Percentiles rank a stretch among this genome's conserved stretches.
phyloP scores from a whole-genome alignment of 352 stramenopile genomes.

The Halophytophthora polymorphica region DNA sequence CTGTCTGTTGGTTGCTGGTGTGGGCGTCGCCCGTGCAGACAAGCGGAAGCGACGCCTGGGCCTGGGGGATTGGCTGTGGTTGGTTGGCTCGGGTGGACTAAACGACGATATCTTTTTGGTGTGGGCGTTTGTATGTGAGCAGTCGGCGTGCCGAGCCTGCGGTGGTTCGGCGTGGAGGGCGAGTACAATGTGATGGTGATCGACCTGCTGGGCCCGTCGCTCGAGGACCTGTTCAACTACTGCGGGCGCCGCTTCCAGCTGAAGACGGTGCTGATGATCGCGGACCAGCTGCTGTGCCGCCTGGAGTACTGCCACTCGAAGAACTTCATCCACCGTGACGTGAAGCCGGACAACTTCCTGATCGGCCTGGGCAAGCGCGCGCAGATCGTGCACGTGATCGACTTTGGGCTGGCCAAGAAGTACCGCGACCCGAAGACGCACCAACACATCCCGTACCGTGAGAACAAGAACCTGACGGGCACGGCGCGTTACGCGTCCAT shows the following conservation, averaged over 20 bases:
- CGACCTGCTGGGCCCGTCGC: constrained; percentile 96
- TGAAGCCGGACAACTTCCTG: constrained; percentile 91
- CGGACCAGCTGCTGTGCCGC: constrained; percentile 82
- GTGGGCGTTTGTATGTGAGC: constrained; percentile 11
- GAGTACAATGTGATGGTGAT: constrained; percentile 99
- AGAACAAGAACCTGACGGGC: constrained; percentile 93
- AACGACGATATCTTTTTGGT: constrained; percentile 18
- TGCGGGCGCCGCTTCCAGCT: constrained; percentile 89
- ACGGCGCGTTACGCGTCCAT: constrained; percentile 98
- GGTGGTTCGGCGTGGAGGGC: constrained; percentile 99
- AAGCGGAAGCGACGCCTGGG: neutral
- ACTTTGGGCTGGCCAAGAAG: constrained; percentile 90
- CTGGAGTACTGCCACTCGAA: constrained; percentile 88
- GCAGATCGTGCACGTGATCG: constrained; percentile 86
- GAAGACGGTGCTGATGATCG: constrained; percentile 96
- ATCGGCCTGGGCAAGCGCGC: constrained; percentile 86
- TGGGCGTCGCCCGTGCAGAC: neutral
- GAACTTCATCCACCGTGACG: constrained; percentile 90
- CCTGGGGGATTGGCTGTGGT: neutral
- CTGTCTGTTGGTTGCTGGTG: neutral
- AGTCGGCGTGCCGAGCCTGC: constrained; percentile 98
- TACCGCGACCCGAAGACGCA: constrained; percentile 88
- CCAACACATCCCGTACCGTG: constrained; percentile 89
- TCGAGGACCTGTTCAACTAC: constrained; percentile 89
- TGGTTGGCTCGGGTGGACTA: constrained; percentile 1